Evolutionary conservation across 805 yeast species (phyloP), one percentile per base, ranked within the genome.

Genomic region (Naumovozyma baii): DNA sequence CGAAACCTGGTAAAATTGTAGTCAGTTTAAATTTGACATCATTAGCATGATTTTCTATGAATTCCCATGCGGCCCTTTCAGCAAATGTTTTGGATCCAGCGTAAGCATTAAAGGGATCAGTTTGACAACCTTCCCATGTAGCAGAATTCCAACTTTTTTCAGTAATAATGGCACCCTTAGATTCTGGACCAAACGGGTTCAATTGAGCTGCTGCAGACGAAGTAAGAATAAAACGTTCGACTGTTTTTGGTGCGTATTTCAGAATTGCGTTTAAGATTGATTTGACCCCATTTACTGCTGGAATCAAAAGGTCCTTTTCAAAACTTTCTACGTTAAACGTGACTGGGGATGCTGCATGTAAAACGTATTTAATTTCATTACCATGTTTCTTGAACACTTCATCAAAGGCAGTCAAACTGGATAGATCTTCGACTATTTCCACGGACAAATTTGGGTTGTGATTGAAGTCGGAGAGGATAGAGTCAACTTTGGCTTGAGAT

Each of bases 301-400:
- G 83, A 18, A 55, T 63, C 41, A 76, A 58, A 39, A 77, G 61
- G 16, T 73, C 78, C 37, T 69, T 68, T 41, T 70, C 78, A 25
- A 49, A 53, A 28, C 69, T 61, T 44, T 68, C 64, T 12, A 63
- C 56, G 9, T 68, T 64, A 52, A 67, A 70, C 19, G 67, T 61
- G 52, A 72, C 71, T 12, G 83, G 82, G 12, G 80, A 70, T 2
- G 84, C 83, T 8, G 79, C 68, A 55, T 78, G 84, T 32, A 77
- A 48, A 37, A 78, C 76, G 26, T 69, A 73, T 10, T 63, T 62
- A 40, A 76, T 69, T 32, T 76, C 79, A 26, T 71, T 70, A 43
- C 70, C 68, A 25, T 59, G 55, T 17, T 61, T 55, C 32, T 59
- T 44, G 35, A 76, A 61, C 1, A 67, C 67, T 10, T 56, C 54